phyloP scores from a whole-genome alignment of 176 grass and related monocot genomes.

The Rhynchospora tenuis region DNA sequence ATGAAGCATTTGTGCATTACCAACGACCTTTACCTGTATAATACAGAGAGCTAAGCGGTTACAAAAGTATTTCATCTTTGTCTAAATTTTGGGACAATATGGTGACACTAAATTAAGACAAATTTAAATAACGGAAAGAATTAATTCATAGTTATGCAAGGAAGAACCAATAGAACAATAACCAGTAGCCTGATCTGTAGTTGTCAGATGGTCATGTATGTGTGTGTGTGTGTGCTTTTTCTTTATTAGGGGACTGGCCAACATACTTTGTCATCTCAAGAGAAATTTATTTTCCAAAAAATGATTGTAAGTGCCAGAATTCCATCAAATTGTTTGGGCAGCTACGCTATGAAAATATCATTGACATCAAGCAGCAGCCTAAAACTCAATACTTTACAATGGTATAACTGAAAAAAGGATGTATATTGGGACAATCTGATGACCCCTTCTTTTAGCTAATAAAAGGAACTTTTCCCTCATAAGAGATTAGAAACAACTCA shows the following conservation, averaged over 20 bases:
- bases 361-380: background rate
- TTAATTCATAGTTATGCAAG: too few species aligned
- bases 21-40: constrained; percentile 49
- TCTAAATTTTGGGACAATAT: background rate
- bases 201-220: background rate
- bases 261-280: background rate
- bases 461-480: background rate
- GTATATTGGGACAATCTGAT: background rate
- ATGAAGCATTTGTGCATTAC: constrained; percentile 50
- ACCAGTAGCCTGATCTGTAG: background rate
- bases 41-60: background rate
- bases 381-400: background rate
- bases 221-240: background rate
- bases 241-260: background rate
- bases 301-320: background rate
- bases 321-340: background rate
- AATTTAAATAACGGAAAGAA: background rate
- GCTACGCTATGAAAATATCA: background rate
- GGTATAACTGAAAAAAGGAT: background rate
- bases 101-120: background rate
- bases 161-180: background rate
- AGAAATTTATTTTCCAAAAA: background rate
- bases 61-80: background rate
- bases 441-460: background rate
- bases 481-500: background rate